Conservation (phyloP, 1,139 yeast genomes). For the Barnettozyma hawaiiensis region DNA sequence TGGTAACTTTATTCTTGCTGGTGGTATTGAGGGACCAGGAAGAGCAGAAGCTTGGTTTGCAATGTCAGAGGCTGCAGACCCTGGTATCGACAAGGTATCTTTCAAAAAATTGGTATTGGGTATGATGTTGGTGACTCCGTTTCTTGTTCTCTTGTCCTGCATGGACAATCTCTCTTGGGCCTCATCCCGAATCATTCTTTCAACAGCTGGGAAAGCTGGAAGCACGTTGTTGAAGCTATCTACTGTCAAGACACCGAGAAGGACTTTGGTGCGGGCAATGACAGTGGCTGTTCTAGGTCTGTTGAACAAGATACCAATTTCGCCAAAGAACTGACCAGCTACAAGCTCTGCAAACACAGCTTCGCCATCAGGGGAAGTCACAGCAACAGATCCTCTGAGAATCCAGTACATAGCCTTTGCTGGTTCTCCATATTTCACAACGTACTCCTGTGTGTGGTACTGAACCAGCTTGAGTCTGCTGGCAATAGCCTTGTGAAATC, state of each 20-base stretch:
- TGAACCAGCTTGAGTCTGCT: slow-evolving; percentile 53
- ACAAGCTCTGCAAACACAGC: slow-evolving; percentile 63
- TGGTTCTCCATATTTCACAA: slow-evolving; percentile 65
- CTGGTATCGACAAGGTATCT: slow-evolving; percentile 5
- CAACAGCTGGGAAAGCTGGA: slow-evolving; percentile 58
- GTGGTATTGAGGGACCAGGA: slow-evolving; percentile 25
- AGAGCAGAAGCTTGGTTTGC: slow-evolving; percentile 19
- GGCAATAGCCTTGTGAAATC: slow-evolving; percentile 56
- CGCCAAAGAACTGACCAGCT: slow-evolving; percentile 72
- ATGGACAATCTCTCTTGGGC: slow-evolving; percentile 71
- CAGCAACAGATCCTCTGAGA: slow-evolving; percentile 65
- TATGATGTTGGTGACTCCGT: slow-evolving; percentile 25
- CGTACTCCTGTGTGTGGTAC: slow-evolving; percentile 61
- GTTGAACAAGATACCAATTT: slow-evolving; percentile 68
- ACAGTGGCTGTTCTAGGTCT: slow-evolving; percentile 78
- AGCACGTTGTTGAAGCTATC: slow-evolving; percentile 56
- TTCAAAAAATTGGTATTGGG: slow-evolving; percentile 6
- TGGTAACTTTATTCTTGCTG: slow-evolving; percentile 15
- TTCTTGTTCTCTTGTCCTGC: slow-evolving; percentile 53
- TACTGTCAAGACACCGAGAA: slow-evolving; percentile 62
- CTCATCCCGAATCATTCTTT: slow-evolving; percentile 65
- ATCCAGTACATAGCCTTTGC: slow-evolving; percentile 82
- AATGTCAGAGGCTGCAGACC: slow-evolving; percentile 16
- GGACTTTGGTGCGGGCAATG: slow-evolving; percentile 60
- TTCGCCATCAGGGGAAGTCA: slow-evolving; percentile 72